Percentiles rank a stretch among this genome's conserved stretches.
Conservation (phyloP, 306 rosid genomes). For the Fragaria nilgerrensis region DNA sequence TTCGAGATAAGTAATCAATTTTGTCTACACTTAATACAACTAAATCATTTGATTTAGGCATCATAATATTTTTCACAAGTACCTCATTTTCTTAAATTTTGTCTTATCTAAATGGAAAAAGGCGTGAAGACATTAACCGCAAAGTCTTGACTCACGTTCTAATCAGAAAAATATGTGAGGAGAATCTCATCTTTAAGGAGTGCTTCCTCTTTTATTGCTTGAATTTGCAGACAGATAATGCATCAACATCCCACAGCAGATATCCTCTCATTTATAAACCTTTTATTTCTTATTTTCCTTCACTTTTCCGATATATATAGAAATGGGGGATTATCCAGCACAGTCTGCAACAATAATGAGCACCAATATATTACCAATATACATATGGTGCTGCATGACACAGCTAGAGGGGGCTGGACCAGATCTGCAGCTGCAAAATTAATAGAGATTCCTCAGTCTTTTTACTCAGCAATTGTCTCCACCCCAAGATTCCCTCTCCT, state of each 20-base stretch:
- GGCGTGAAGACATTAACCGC: no score
- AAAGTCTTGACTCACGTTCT: no score
- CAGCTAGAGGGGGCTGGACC: slow-evolving; percentile 26
- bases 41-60: no score
- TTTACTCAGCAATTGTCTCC: slow-evolving; percentile 30
- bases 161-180: no score
- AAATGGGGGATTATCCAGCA: background rate
- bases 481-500: slow-evolving; percentile 37
- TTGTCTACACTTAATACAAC: no score
- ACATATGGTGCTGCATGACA: background rate
- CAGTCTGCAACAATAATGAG: background rate
- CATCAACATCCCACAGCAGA: background rate
- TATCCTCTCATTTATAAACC: background rate
- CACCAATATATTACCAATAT: background rate
- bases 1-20: no score
- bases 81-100: no score
- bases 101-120: no score
- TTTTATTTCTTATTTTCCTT: background rate
- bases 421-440: slow-evolving; percentile 42
- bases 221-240: background rate
- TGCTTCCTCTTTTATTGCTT: background rate
- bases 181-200: background rate
- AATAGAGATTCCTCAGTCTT: slow-evolving; percentile 31
- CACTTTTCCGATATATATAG: background rate
- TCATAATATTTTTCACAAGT: no score